Evolutionary conservation across 2,329 filamentous ascomycete species (phyloP).

Genomic region (Fusarium papillatum): DNA sequence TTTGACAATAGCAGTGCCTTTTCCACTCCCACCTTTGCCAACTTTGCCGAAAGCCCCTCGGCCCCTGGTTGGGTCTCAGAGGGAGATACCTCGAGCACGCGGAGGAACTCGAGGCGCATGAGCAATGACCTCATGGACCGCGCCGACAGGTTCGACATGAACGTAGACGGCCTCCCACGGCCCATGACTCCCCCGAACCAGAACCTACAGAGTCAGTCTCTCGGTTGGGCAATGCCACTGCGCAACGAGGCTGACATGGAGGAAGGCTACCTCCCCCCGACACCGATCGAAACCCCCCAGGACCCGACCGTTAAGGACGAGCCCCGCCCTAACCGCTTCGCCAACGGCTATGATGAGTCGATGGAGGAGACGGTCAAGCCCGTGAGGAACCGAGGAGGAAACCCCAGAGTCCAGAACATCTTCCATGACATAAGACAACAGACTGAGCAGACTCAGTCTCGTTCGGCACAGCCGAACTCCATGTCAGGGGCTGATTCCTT

Average conservation of each 20-base stretch:
- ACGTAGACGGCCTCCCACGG: slow-evolving; percentile 59
- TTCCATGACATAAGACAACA: not conserved
- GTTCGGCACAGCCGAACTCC: slow-evolving; percentile 66
- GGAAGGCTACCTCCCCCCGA: slow-evolving; percentile 74
- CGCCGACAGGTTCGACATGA: slow-evolving; percentile 71
- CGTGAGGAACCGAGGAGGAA: slow-evolving; percentile 54
- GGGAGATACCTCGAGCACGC: slow-evolving; percentile 58
- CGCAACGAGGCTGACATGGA: slow-evolving; percentile 15
- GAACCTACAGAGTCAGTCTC: slow-evolving; percentile 68
- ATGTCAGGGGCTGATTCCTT: slow-evolving; percentile 62
- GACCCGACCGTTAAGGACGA: slow-evolving; percentile 59
- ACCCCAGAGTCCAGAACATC: slow-evolving; percentile 70
- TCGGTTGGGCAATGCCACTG: slow-evolving; percentile 13
- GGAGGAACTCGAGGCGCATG: slow-evolving; percentile 61
- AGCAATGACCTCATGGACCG: slow-evolving; percentile 74
- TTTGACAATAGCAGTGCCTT: slow-evolving; percentile 61
- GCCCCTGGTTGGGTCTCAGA: slow-evolving; percentile 66
- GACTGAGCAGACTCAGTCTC: slow-evolving; percentile 66
- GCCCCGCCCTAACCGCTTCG: slow-evolving; percentile 63
- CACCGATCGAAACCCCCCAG: slow-evolving; percentile 75
- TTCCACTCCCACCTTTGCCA: slow-evolving; percentile 64
- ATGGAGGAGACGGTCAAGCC: slow-evolving; percentile 78
- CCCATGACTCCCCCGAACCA: slow-evolving; percentile 75
- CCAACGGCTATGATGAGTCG: slow-evolving; percentile 73
- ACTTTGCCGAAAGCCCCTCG: slow-evolving; percentile 62